Evolutionary conservation across 2,329 filamentous ascomycete species (phyloP), one percentile per base, ranked within the genome.

Genomic region (Dendrostoma leiphaemia): DNA sequence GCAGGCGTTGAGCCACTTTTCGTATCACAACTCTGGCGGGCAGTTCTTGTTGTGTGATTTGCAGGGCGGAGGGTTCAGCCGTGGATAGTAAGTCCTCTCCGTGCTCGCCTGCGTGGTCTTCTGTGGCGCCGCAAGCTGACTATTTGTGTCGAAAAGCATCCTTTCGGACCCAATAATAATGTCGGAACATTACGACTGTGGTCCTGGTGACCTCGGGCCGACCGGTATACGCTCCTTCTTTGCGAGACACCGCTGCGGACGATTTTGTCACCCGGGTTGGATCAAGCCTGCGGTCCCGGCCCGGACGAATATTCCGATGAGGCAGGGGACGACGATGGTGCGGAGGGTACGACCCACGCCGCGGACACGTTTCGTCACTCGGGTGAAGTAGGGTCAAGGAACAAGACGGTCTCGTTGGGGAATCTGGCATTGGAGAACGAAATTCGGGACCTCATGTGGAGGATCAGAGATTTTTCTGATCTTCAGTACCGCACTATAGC

Each of bases 1-100:
- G 70, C 72, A 75, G 58, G 70, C 71, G 1, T 62, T 74, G n/a
- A 74, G 72, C 60, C 71, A 76, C 61, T 74, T 74, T 51, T 73
- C 69, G 54, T 74, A 74, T 59, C 69, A 74, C 60, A 46, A 69
- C 37, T 61, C 70, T 0, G 66, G 66, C 21, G 72, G 73, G 5
- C 60, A 67, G 31, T 63, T 67, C 52, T 64, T 76, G 5, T 61
- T 76, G 2, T 76, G 71, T 59, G 73, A 75, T 57, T 63, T 76
- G 2, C 71, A 76, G 56, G 74, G 74, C 26, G 73, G 72, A 38
- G 58, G 69, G 26, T 74, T 75, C 61, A 62, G 59, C 38, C 32
- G 63, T 10, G 64, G 37, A 6, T 53, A 47, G 51, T 53, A 23
- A 17, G 51, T 48, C 5, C 8, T 5, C 1, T 10, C 21, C n/a